Conservation (phyloP, 495 filamentous ascomycete species). For the Penicillium argentinense region DNA sequence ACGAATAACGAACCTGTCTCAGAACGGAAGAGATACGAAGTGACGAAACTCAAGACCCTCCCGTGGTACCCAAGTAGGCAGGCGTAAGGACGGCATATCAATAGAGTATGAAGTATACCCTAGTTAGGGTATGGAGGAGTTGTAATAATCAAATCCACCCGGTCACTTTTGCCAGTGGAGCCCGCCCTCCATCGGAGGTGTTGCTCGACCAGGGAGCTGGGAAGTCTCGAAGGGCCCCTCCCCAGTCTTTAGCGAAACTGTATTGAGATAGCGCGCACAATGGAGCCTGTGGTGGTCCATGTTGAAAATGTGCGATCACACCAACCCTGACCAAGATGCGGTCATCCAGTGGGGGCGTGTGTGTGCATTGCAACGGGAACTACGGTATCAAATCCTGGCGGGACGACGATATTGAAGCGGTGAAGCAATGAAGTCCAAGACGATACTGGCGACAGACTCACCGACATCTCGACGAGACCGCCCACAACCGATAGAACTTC, state of each 20-base stretch:
- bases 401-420: conserved; percentile 14
- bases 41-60: no score
- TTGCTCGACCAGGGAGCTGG: conserved; percentile 13
- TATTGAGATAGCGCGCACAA: conserved; percentile 29
- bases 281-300: conserved; percentile 6
- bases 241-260: conserved; percentile 31
- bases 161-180: conserved; percentile 10
- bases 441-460: no score
- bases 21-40: not conserved
- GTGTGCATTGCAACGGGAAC: not conserved
- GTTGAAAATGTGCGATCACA: not conserved
- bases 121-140: not conserved
- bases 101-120: not conserved
- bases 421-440: no score
- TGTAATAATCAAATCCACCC: conserved; percentile 6
- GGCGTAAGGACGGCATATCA: no score
- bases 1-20: not conserved
- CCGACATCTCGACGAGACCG: conserved; percentile 18
- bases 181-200: conserved; percentile 7
- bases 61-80: conserved; percentile 3
- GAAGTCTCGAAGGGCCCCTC: conserved; percentile 9
- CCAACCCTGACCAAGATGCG: not conserved
- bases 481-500: no score
- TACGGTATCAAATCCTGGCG: not conserved
- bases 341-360: not conserved